Evolutionary conservation across 371 early-diverging fungal genomes (phyloP).

Genomic region (Mucor indicus): DNA sequence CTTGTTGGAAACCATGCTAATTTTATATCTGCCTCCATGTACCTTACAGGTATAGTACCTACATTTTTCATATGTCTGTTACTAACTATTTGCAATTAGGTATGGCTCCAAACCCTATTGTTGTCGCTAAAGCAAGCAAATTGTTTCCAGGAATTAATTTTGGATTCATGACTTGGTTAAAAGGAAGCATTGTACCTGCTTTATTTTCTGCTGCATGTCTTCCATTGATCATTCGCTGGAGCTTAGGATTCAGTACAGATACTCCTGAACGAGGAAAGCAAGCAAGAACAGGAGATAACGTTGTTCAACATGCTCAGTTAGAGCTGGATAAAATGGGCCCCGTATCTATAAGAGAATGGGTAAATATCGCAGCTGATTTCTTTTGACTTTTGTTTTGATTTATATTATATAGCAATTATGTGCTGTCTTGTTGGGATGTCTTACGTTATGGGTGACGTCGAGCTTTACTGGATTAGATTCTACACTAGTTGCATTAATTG

Average conservation of each 20-base stretch:
- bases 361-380: not conserved
- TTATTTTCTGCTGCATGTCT: constrained; percentile 34
- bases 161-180: constrained; percentile 57
- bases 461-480: constrained; percentile 60
- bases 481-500: constrained; percentile 67
- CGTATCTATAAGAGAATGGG: constrained; percentile 23
- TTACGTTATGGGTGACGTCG: constrained; percentile 70
- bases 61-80: not conserved
- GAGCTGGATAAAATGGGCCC: constrained; percentile 22
- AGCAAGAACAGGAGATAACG: constrained; percentile 15
- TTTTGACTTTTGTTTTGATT: not conserved
- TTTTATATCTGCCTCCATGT: constrained; percentile 62
- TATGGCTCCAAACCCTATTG: constrained; percentile 72
- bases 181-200: constrained; percentile 55
- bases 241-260: constrained; percentile 21
- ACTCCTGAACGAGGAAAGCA: constrained; percentile 14
- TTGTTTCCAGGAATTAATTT: constrained; percentile 54
- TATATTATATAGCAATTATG: constrained; percentile 42
- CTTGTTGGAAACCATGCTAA: constrained; percentile 62
- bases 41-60: constrained; percentile 47
- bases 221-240: constrained; percentile 37
- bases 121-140: constrained; percentile 46
- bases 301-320: constrained; percentile 18
- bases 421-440: constrained; percentile 52
- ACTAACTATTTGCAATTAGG: constrained; percentile 17